Evolutionary conservation across 352 stramenopile species (phyloP).

Genomic region (Pythium plurisporium): DNA sequence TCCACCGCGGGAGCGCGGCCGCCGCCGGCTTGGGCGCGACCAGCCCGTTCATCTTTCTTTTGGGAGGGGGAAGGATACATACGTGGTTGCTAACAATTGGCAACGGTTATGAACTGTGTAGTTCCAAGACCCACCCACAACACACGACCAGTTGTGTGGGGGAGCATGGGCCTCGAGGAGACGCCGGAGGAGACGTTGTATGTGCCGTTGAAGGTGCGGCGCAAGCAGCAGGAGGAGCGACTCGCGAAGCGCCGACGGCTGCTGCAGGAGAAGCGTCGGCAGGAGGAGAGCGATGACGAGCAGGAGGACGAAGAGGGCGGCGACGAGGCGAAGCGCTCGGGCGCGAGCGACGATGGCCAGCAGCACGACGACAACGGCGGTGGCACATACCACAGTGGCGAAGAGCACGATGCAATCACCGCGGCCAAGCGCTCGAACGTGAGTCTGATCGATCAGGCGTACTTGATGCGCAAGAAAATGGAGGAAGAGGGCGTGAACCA

Average conservation of each 20-base stretch:
- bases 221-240: constrained; percentile 62
- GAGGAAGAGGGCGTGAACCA: constrained; percentile 78
- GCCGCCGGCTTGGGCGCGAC: constrained; percentile 26
- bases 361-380: constrained; percentile 1
- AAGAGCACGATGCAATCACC: constrained; percentile 4
- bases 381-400: neutral
- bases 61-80: neutral
- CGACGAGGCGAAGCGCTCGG: constrained; percentile 4
- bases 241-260: constrained; percentile 43
- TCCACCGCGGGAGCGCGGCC: constrained; percentile 41
- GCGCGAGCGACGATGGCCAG: neutral
- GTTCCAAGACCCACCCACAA: neutral
- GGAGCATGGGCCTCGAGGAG: neutral
- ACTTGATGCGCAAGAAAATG: constrained; percentile 76
- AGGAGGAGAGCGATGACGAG: constrained; percentile 27
- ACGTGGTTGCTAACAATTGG: neutral
- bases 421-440: constrained; percentile 47
- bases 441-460: constrained; percentile 79
- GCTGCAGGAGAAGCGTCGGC: constrained; percentile 47
- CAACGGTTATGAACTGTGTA: neutral
- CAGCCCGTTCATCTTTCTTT: constrained; percentile 35
- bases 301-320: constrained; percentile 1
- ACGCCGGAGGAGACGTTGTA: constrained; percentile 52
- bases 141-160: neutral
- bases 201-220: constrained; percentile 74